These are phyloP conservation scores for Geranomyces variabilis DNA, from an alignment of 192 early-diverging fungal genomes.

Conservation along the genomic window DNA sequence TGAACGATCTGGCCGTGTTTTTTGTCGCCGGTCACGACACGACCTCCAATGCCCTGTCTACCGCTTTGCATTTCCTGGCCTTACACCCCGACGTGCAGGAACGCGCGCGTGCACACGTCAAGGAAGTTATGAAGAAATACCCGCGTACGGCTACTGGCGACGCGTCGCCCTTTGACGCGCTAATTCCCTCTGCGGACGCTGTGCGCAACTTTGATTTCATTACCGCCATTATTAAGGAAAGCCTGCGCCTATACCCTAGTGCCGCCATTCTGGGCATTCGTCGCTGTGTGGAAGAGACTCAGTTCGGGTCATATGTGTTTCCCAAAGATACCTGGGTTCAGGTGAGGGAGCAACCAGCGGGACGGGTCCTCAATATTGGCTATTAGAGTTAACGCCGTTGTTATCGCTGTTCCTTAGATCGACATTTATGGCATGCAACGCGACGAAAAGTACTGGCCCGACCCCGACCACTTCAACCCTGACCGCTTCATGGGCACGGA, in stretches of 20 bases:
- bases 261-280: not conserved
- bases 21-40: constrained; percentile 15
- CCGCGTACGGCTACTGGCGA: not conserved
- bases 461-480: not conserved
- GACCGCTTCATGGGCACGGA: not conserved
- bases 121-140: not conserved
- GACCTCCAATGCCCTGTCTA: not conserved
- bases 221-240: constrained; percentile 10
- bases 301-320: not conserved
- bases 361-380: too few relatives aligned
- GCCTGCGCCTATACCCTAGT: not conserved
- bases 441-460: not conserved
- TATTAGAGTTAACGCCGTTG: too few relatives aligned
- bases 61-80: constrained; percentile 2
- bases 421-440: constrained; percentile 12
- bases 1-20: constrained; percentile 1
- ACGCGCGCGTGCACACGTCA: not conserved
- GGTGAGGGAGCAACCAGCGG: not conserved
- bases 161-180: not conserved
- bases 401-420: not conserved
- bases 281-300: not conserved
- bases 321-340: constrained; percentile 3
- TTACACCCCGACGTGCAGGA: not conserved
- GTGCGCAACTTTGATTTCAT: not conserved
- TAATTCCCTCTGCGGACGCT: constrained; percentile 4